Evolutionary conservation across 2,329 filamentous ascomycete genomes (phyloP), one percentile per base, ranked within the genome.

Genomic region (Zarea fungicola): DNA sequence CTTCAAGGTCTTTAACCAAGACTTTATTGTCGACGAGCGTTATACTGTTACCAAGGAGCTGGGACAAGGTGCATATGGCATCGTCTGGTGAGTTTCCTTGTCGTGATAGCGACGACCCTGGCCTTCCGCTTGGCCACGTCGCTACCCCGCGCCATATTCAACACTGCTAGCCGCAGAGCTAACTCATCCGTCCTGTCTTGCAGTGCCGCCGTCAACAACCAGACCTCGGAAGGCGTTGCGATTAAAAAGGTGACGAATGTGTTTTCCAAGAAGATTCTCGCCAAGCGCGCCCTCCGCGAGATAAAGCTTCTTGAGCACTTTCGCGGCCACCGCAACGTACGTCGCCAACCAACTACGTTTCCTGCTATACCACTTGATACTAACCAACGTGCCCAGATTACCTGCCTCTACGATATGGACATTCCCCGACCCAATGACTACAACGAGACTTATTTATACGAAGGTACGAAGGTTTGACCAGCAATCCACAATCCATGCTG

Each of bases 211-310:
- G 88, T 89, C 57, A 96, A 97, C 77, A 85, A 83, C 65, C 83
- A 90, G 68, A 95, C 87, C 26, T 85, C 83, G 62, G 93, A 99
- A 67, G 91, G 92, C 34, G 91, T 99, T 55, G 93, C 93, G 62
- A 93, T 99, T 77, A 99, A 99, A 74, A 99, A 99, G 74, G 89
- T 99, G 67, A 99, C 93, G 75, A 99, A 99, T 87, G 92, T 99
- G 62, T 99, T 99, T 73, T 96, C 90, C 80, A 99, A 99, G 76
- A 97, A 97, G 83, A 99, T 99, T 60, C 80, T 99, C 58, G 93
- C 93, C 62, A 99, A 99, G 83, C 88, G 93, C 64, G 93, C 93
- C 42, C 72, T 99, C 76, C 84, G 93, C 69, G 93, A 99, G 75
- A 97, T 99, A 73, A 99, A 97, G 81, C 81, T 99, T 59, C 78